Percentiles rank a stretch among this genome's conserved stretches.
These are phyloP conservation scores for Annulohypoxylon truncatum DNA, from an alignment of 2,329 filamentous ascomycete species.

Conservation along the genomic window DNA sequence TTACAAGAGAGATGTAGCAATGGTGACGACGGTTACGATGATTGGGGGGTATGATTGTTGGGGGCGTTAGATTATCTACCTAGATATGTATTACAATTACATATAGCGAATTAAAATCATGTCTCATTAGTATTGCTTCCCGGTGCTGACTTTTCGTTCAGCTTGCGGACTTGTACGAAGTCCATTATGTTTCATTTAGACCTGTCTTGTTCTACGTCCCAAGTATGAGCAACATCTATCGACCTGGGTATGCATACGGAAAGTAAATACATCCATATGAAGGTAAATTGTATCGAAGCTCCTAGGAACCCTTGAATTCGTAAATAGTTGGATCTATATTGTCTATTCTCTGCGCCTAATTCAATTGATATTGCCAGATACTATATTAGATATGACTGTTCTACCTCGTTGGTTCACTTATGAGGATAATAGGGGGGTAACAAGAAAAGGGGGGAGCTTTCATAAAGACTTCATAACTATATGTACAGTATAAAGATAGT, in stretches of 20 bases:
- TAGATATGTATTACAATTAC: constrained; percentile 6
- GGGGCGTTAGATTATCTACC: constrained; percentile 3
- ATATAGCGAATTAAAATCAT: constrained; percentile 1
- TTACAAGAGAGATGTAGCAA: constrained; percentile 6
- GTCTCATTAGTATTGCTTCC: neutral
- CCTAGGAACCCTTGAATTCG: no score
- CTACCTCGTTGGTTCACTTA: no score
- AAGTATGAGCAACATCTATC: neutral
- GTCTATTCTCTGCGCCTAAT: neutral
- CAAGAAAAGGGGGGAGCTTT: neutral
- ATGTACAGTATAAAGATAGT: neutral
- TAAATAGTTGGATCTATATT: no score
- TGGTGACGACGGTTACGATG: constrained; percentile 7
- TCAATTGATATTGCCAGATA: neutral
- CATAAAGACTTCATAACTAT: neutral
- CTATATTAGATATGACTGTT: no score
- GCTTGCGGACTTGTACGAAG: neutral
- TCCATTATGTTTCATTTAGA: neutral
- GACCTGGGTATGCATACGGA: neutral
- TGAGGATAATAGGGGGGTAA: neutral
- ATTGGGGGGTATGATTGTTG: constrained; percentile 2
- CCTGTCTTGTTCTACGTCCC: neutral
- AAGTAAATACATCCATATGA: neutral
- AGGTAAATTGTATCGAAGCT: no score
- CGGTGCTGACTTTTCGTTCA: neutral